These are phyloP conservation scores for Aegilops tauschii DNA, from an alignment of 176 grass and related monocot genomes.

Conservation along the genomic window DNA sequence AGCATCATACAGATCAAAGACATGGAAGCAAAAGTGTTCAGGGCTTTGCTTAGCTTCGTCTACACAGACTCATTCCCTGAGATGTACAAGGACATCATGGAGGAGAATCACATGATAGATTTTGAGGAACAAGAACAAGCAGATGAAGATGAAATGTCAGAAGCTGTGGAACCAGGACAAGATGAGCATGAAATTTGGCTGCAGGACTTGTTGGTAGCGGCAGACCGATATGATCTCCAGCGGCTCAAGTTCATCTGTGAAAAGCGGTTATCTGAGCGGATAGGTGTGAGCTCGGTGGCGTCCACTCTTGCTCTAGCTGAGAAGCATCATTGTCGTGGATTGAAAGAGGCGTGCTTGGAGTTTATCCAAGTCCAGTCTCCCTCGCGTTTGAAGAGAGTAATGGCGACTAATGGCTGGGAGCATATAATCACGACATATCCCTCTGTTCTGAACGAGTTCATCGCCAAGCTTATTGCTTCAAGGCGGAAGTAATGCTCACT, in stretches of 20 bases:
- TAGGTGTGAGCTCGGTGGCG: background rate
- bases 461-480: background rate
- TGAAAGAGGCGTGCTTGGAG: background rate
- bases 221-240: background rate
- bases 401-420: background rate
- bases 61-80: background rate
- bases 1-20: background rate
- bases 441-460: background rate
- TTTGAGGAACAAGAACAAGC: background rate
- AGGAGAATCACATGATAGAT: background rate
- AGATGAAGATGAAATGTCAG: background rate
- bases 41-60: background rate
- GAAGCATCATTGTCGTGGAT: background rate
- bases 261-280: background rate
- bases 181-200: background rate
- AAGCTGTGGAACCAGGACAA: background rate
- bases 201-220: background rate
- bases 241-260: background rate
- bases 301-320: background rate
- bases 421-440: background rate
- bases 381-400: background rate
- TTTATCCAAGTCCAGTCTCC: background rate
- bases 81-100: background rate
- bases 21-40: background rate
- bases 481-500: background rate